A percentile compares a stretch with the other conserved stretches of the same genome.
Conservation (phyloP, 176 grass and related monocot genomes). For the Rhipidocladum racemiflorum region DNA sequence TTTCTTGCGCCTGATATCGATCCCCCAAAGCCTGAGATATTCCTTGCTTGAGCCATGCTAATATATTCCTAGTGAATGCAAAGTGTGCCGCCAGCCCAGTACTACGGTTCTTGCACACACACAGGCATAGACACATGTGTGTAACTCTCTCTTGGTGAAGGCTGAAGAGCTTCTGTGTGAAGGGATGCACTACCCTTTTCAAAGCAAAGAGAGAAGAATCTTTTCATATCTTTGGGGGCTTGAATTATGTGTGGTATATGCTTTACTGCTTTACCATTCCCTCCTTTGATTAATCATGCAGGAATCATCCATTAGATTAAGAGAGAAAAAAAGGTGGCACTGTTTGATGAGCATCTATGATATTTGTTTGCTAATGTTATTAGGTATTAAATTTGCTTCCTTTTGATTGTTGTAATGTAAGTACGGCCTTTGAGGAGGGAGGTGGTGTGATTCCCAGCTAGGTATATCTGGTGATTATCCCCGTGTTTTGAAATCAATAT, state of each 20-base stretch:
- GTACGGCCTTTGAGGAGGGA: constrained; percentile 23
- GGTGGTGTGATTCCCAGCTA: constrained; percentile 43
- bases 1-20: constrained; percentile 44
- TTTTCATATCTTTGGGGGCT: constrained; percentile 67
- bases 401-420: constrained; percentile 48
- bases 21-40: constrained; percentile 63
- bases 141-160: background rate
- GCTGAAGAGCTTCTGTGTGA: constrained; percentile 62
- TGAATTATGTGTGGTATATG: constrained; percentile 96
- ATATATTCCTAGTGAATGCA: constrained; percentile 55
- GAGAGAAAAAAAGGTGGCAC: constrained; percentile 33
- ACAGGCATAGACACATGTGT: constrained; percentile 26
- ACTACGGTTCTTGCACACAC: constrained; percentile 9
- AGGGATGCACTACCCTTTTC: constrained; percentile 68
- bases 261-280: constrained; percentile 58
- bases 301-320: constrained; percentile 46
- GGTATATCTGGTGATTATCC: constrained; percentile 85
- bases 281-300: constrained; percentile 56
- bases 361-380: background rate
- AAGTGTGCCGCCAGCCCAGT: constrained; percentile 25
- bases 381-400: constrained; percentile 4
- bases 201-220: constrained; percentile 66
- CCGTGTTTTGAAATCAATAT: constrained; percentile 33
- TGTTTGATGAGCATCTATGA: constrained; percentile 50
- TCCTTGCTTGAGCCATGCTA: constrained; percentile 62